Conservation (phyloP, 805 yeast genomes). For the Ogataea thermomethanolica region DNA sequence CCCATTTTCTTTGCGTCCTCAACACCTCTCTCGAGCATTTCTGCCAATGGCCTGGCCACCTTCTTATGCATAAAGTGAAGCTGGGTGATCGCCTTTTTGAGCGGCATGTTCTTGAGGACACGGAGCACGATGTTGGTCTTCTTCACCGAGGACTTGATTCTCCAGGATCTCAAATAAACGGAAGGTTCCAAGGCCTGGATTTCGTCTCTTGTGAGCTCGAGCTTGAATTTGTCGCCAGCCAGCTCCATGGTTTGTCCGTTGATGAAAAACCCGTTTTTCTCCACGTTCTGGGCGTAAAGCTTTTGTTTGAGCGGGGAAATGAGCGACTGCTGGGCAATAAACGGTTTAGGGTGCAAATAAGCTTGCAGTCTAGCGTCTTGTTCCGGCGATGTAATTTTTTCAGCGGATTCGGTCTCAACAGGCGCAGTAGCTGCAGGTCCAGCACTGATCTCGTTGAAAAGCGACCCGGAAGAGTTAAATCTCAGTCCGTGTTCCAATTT, state of each 20-base stretch:
- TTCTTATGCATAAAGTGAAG: constrained; percentile 83
- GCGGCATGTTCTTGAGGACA: constrained; percentile 65
- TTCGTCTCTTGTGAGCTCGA: constrained; percentile 60
- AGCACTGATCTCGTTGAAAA: constrained; percentile 26
- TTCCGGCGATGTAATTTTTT: constrained; percentile 23
- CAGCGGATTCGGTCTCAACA: background rate
- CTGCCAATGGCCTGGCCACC: constrained; percentile 75
- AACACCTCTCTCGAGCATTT: constrained; percentile 67
- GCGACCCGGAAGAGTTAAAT: constrained; percentile 14
- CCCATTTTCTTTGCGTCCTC: constrained; percentile 62
- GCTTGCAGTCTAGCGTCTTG: constrained; percentile 43
- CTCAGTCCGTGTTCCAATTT: background rate
- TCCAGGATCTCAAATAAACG: constrained; percentile 71
- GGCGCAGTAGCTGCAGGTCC: background rate
- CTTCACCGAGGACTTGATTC: constrained; percentile 85
- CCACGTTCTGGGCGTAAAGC: constrained; percentile 60
- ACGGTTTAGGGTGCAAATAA: constrained; percentile 48
- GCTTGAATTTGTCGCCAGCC: constrained; percentile 41
- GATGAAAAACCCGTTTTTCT: constrained; percentile 63
- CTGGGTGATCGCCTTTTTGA: constrained; percentile 83
- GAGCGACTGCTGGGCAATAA: constrained; percentile 50
- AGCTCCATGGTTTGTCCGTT: constrained; percentile 50
- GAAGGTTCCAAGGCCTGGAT: constrained; percentile 83
- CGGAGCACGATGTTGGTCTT: constrained; percentile 80
- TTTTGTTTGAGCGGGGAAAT: constrained; percentile 69